Evolutionary conservation across 768 basidiomycete species (phyloP).

Genomic region (Pisolithus albus): DNA sequence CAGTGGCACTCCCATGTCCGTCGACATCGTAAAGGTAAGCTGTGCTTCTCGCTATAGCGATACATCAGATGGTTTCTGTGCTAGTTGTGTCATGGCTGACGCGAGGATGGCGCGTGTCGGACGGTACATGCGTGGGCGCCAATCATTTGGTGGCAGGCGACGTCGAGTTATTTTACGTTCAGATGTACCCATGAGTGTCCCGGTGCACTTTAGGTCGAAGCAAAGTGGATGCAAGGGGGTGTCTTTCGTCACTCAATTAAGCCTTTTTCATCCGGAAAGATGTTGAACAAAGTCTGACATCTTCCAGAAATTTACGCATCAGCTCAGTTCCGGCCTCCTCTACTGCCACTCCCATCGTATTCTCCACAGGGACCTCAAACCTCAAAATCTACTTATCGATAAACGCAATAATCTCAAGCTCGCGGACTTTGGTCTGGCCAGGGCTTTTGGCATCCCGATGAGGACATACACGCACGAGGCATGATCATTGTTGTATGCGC

Average conservation of each 20-base stretch:
- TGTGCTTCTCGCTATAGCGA: background rate
- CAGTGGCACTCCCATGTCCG: conserved; percentile 62
- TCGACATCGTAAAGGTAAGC: conserved; percentile 75
- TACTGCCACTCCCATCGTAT: conserved; percentile 96
- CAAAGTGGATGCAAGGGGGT: background rate
- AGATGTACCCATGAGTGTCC: background rate
- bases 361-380: conserved; percentile 95
- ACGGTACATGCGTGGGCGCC: conserved; percentile 6
- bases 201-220: background rate
- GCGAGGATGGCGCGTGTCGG: conserved; percentile 25
- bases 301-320: conserved; percentile 91
- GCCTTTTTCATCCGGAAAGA: background rate
- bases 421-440: conserved; percentile 92
- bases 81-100: conserved; percentile 13
- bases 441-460: conserved; percentile 97
- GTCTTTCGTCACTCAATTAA: background rate
- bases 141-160: conserved; percentile 1
- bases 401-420: conserved; percentile 87
- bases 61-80: background rate
- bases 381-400: conserved; percentile 93
- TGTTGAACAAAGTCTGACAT: conserved; percentile 8
- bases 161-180: background rate
- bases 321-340: conserved; percentile 83
- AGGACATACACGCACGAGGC: conserved; percentile 99
- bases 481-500: conserved; percentile 9